Conservation (phyloP, 1,284 basidiomycete species). For the Abortiporus biennis region DNA sequence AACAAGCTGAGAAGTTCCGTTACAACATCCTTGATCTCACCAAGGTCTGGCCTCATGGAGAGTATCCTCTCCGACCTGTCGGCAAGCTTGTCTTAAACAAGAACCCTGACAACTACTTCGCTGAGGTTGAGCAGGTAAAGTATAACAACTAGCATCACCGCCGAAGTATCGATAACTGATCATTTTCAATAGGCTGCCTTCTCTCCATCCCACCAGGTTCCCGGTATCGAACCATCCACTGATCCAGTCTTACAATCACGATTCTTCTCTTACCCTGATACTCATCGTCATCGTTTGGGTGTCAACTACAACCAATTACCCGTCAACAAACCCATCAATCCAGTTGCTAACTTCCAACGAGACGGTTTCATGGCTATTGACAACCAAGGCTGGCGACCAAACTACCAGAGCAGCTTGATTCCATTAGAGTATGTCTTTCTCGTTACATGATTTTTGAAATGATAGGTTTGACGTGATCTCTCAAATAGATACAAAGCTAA, state of each 20-base stretch:
- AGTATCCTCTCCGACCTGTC: slow-evolving; percentile 83
- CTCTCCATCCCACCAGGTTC: slow-evolving; percentile 80
- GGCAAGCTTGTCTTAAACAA: slow-evolving; percentile 86
- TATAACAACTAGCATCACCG: background rate
- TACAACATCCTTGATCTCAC: slow-evolving; percentile 90
- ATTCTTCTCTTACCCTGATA: slow-evolving; percentile 94
- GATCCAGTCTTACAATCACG: slow-evolving; percentile 92
- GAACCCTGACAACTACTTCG: slow-evolving; percentile 84
- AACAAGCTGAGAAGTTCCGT: slow-evolving; percentile 87
- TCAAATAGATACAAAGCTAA: slow-evolving; percentile 26
- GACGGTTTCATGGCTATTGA: slow-evolving; percentile 64
- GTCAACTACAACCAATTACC: slow-evolving; percentile 87
- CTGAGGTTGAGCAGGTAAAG: slow-evolving; percentile 77
- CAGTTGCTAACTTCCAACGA: slow-evolving; percentile 85
- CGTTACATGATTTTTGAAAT: background rate
- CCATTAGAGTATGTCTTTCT: slow-evolving; percentile 47
- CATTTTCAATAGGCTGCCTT: slow-evolving; percentile 57
- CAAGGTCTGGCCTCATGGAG: slow-evolving; percentile 81
- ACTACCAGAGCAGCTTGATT: slow-evolving; percentile 76
- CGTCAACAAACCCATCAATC: slow-evolving; percentile 74
- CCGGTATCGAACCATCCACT: slow-evolving; percentile 82
- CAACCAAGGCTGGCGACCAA: slow-evolving; percentile 80
- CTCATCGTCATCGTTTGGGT: slow-evolving; percentile 85
- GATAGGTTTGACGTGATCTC: background rate
- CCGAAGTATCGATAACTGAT: background rate